Percentiles rank a stretch among this genome's conserved stretches.
Evolutionary conservation across 805 yeast species (phyloP).

Genomic region (Pichia kluyveri): DNA sequence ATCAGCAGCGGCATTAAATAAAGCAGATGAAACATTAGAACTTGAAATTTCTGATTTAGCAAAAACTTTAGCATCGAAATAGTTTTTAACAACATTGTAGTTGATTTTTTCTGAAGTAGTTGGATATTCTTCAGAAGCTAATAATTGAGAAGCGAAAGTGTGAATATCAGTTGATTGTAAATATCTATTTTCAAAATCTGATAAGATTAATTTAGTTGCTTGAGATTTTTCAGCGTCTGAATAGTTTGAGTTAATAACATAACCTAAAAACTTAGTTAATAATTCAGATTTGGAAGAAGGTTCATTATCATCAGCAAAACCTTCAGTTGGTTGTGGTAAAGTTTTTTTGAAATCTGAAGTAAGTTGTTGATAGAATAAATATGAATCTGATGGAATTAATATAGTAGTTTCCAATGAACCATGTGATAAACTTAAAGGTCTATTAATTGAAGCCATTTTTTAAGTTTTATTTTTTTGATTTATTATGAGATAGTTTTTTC

Average conservation of each 20-base stretch:
- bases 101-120: conserved; percentile 68
- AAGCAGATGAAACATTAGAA: conserved; percentile 20
- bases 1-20: conserved; percentile 58
- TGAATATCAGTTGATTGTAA: conserved; percentile 77
- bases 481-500: background rate
- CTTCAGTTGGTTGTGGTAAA: conserved; percentile 76
- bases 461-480: background rate
- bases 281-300: conserved; percentile 83
- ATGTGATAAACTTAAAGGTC: conserved; percentile 79
- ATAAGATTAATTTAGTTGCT: conserved; percentile 58
- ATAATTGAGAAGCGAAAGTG: conserved; percentile 67
- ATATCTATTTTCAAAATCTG: conserved; percentile 80
- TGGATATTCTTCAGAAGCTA: conserved; percentile 48
- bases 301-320: conserved; percentile 77
- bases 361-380: conserved; percentile 76
- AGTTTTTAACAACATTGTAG: conserved; percentile 61
- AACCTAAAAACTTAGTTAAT: conserved; percentile 76
- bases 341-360: conserved; percentile 76
- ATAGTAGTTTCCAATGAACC: conserved; percentile 85
- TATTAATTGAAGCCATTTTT: conserved; percentile 24
- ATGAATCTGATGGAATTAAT: conserved; percentile 73
- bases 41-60: conserved; percentile 15
- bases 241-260: conserved; percentile 30
- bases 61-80: conserved; percentile 39
- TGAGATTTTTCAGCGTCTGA: conserved; percentile 32